These are phyloP conservation scores for Dendrobium officinale DNA, from an alignment of 106 monocot species.

Conservation along the genomic window DNA sequence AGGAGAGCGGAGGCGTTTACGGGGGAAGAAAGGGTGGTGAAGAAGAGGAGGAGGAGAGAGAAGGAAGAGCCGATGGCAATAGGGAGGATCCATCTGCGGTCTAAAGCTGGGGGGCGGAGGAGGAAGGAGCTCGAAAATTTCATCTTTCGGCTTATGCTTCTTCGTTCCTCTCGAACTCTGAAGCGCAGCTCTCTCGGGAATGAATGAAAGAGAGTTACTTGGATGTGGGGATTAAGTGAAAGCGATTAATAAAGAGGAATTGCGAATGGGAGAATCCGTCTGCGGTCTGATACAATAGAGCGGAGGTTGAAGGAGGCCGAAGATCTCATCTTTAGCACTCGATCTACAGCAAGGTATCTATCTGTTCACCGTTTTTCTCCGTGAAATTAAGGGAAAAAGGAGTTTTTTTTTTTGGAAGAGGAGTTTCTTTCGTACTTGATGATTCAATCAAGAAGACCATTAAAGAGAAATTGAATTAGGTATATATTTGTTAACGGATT, in stretches of 20 bases:
- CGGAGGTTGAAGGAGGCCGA: neutral
- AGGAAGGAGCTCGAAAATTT: neutral
- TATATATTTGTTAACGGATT: neutral
- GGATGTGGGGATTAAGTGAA: neutral
- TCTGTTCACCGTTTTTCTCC: neutral
- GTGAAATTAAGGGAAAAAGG: neutral
- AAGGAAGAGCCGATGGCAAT: slow-evolving; percentile 19
- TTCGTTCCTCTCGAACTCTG: neutral
- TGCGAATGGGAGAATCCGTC: no score
- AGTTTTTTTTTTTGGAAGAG: neutral
- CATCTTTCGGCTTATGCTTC: neutral
- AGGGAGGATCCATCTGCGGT: slow-evolving; percentile 36
- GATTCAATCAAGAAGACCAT: neutral
- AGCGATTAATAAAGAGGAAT: neutral
- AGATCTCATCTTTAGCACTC: neutral
- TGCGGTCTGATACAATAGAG: no score
- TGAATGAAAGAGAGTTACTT: neutral
- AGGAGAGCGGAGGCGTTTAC: neutral
- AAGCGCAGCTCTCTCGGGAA: neutral
- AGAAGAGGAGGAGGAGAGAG: slow-evolving; percentile 30
- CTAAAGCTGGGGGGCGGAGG: slow-evolving; percentile 5
- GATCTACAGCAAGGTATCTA: neutral
- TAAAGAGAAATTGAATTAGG: neutral
- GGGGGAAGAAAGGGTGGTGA: slow-evolving; percentile 26
- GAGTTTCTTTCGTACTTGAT: neutral